Conservation (phyloP, 805 yeast genomes). For the Starmerella potacharoeniae region DNA sequence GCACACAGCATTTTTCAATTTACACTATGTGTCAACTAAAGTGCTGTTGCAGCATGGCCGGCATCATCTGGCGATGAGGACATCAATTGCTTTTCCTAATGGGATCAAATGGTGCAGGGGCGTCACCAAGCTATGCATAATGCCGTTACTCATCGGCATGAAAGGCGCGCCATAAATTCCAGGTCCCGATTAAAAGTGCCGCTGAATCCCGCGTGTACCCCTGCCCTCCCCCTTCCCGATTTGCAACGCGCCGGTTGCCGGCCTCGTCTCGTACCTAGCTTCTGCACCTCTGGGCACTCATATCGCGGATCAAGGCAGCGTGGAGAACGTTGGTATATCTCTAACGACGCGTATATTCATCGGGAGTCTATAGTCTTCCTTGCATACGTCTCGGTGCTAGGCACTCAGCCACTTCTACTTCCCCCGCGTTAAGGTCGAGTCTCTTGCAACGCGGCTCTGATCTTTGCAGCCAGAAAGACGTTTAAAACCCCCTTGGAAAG, state of each 20-base stretch:
- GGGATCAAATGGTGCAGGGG: background rate
- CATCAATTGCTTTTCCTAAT: background rate
- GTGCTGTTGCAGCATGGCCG: too few relatives aligned
- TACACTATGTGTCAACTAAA: too few relatives aligned
- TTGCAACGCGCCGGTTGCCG: constrained; percentile 2
- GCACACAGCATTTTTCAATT: too few relatives aligned
- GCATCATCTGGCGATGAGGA: background rate
- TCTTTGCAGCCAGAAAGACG: too few relatives aligned
- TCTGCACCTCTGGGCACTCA: background rate
- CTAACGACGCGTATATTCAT: background rate
- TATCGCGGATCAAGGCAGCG: background rate
- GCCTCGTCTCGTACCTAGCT: background rate
- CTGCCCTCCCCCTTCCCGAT: constrained; percentile 4
- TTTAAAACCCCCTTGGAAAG: too few relatives aligned
- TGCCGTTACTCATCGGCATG: background rate
- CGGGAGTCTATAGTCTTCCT: too few relatives aligned
- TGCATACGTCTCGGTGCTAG: too few relatives aligned
- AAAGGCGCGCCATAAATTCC: background rate
- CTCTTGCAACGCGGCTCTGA: too few relatives aligned
- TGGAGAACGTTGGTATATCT: background rate
- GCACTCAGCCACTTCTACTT: too few relatives aligned
- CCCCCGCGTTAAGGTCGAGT: too few relatives aligned
- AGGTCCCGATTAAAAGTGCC: background rate
- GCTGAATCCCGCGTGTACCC: background rate
- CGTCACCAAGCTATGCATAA: background rate